These are phyloP conservation scores for Amylocarpus encephaloides DNA, from an alignment of 2,329 filamentous ascomycete genomes.

Conservation along the genomic window DNA sequence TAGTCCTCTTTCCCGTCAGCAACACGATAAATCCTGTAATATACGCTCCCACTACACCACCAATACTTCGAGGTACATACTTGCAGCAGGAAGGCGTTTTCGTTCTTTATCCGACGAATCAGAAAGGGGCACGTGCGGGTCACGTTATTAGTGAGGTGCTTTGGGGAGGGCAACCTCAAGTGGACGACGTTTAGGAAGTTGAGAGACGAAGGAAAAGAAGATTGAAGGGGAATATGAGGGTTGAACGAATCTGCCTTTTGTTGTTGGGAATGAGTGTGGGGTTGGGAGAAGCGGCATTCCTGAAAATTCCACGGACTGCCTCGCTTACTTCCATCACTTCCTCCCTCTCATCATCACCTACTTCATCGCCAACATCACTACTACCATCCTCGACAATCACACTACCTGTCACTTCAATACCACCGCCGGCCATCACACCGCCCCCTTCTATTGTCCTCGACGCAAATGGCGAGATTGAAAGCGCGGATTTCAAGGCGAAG, in stretches of 20 bases:
- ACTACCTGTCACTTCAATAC: not conserved
- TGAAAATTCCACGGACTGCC: not conserved
- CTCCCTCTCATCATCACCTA: not conserved
- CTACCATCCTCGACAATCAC: not conserved
- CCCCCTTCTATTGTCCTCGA: constrained; percentile 5
- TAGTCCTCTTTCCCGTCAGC: no score
- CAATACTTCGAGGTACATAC: not conserved
- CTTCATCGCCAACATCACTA: not conserved
- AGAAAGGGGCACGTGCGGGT: not conserved
- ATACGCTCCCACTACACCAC: not conserved
- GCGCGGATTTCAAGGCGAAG: constrained; percentile 16
- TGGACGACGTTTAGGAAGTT: not conserved
- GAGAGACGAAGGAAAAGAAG: no score
- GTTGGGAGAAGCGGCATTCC: not conserved
- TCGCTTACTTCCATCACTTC: not conserved
- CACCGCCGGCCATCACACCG: not conserved
- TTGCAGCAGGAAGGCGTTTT: no score
- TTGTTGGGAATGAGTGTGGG: not conserved
- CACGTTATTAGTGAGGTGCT: no score
- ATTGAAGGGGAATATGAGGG: no score
- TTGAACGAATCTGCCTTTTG: not conserved
- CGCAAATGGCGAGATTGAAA: constrained; percentile 19
- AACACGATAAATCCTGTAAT: no score
- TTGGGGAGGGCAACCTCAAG: not conserved
- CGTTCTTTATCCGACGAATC: constrained; percentile 1